Evolutionary conservation across 1,284 basidiomycete genomes (phyloP).

Genomic region (Leccinum pallidistipes): DNA sequence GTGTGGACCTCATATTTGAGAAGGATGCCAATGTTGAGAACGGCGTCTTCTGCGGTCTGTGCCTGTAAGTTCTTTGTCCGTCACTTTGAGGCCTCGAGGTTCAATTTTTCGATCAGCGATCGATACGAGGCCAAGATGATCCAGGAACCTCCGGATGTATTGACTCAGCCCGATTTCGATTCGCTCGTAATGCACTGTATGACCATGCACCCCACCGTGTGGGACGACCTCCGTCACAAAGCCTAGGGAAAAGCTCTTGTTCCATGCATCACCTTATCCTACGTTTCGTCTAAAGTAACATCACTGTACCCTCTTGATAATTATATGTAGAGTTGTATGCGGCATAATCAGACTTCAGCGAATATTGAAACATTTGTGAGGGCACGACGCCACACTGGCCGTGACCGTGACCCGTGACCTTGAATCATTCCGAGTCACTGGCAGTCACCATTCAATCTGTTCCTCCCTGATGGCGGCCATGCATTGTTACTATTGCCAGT

Average conservation of each 20-base stretch:
- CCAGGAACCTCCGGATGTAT: constrained; percentile 33
- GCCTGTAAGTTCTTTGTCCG: constrained; percentile 43
- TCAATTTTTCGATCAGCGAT: constrained; percentile 26
- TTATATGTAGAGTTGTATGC: constrained; percentile 9
- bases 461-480: too few species aligned
- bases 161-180: constrained; percentile 32
- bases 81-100: background rate
- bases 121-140: constrained; percentile 33
- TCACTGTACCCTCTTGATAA: constrained; percentile 21
- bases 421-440: too few species aligned
- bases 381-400: too few species aligned
- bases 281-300: constrained; percentile 11
- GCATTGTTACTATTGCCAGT: too few species aligned
- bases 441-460: too few species aligned
- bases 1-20: constrained; percentile 47
- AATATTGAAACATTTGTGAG: background rate
- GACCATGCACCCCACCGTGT: constrained; percentile 29
- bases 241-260: background rate
- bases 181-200: constrained; percentile 36
- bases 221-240: constrained; percentile 29
- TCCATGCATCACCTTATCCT: constrained; percentile 11
- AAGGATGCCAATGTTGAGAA: constrained; percentile 40
- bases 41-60: constrained; percentile 47
- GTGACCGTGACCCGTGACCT: too few species aligned
- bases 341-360: constrained; percentile 11